phyloP scores from a whole-genome alignment of 2,329 filamentous ascomycete species.

The Ramichloridium luteum region DNA sequence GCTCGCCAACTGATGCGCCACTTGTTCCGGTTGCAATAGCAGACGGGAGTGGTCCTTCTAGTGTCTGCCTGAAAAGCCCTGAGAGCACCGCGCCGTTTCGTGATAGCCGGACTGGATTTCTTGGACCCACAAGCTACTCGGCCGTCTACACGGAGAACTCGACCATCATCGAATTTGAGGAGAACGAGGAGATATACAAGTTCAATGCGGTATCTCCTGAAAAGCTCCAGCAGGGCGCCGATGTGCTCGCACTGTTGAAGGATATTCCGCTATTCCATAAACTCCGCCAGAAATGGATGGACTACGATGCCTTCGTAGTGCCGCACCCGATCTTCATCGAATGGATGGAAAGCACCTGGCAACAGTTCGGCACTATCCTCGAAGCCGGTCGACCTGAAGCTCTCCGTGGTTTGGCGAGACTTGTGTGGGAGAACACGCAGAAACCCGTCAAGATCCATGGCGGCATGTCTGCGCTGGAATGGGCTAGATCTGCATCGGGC shows the following conservation, averaged over 20 bases:
- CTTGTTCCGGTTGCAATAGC: constrained; percentile 6
- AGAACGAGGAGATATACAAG: constrained; percentile 15
- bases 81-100: constrained; percentile 17
- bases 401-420: constrained; percentile 28
- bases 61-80: constrained; percentile 10
- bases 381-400: constrained; percentile 21
- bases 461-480: constrained; percentile 28
- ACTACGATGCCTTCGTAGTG: constrained; percentile 24
- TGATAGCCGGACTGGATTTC: constrained; percentile 22
- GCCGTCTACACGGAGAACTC: constrained; percentile 24
- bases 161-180: constrained; percentile 15
- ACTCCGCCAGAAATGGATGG: constrained; percentile 22
- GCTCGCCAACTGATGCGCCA: constrained; percentile 3
- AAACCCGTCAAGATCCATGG: constrained; percentile 26
- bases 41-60: constrained; percentile 12
- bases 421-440: constrained; percentile 32
- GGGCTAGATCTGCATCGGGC: constrained; percentile 28
- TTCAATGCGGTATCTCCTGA: constrained; percentile 19
- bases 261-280: constrained; percentile 22
- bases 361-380: constrained; percentile 20
- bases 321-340: constrained; percentile 22
- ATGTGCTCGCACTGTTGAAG: constrained; percentile 21
- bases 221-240: constrained; percentile 23
- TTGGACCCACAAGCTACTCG: constrained; percentile 23
- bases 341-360: constrained; percentile 27